phyloP scores from a whole-genome alignment of 371 early-diverging fungal genomes.

The Rhizopus stolonifer region DNA sequence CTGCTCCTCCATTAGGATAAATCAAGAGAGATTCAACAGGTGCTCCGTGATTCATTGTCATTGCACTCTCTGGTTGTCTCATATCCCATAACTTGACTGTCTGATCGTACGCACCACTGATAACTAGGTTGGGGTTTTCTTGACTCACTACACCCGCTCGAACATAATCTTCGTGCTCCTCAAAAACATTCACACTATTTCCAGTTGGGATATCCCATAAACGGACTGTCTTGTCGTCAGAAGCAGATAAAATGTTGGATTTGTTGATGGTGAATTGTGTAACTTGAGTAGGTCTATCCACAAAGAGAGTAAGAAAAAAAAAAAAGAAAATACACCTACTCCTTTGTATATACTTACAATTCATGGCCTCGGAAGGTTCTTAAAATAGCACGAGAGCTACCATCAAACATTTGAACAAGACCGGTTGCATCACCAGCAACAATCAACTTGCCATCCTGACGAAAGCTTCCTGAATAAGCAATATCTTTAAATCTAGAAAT shows the following conservation, averaged over 20 bases:
- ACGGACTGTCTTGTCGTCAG: constrained; percentile 89
- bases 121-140: constrained; percentile 78
- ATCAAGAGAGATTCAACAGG: constrained; percentile 88
- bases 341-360: constrained; percentile 65
- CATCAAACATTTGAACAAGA: constrained; percentile 81
- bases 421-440: constrained; percentile 93
- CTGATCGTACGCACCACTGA: constrained; percentile 94
- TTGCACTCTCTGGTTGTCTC: constrained; percentile 69
- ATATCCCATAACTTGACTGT: constrained; percentile 91
- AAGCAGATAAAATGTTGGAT: constrained; percentile 80
- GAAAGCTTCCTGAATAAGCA: constrained; percentile 78
- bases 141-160: constrained; percentile 71
- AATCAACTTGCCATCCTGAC: constrained; percentile 87
- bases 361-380: constrained; percentile 84
- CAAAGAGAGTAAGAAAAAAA: not conserved
- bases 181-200: constrained; percentile 68
- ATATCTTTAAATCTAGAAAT: constrained; percentile 90
- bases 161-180: constrained; percentile 90
- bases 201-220: constrained; percentile 93
- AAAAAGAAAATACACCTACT: too few species aligned
- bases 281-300: constrained; percentile 75
- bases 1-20: constrained; percentile 82
- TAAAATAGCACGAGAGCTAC: constrained; percentile 80
- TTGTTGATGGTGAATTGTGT: constrained; percentile 79
- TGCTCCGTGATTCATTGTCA: constrained; percentile 81